Evolutionary conservation across 768 basidiomycete genomes (phyloP).

Genomic region (Collybiopsis luxurians): DNA sequence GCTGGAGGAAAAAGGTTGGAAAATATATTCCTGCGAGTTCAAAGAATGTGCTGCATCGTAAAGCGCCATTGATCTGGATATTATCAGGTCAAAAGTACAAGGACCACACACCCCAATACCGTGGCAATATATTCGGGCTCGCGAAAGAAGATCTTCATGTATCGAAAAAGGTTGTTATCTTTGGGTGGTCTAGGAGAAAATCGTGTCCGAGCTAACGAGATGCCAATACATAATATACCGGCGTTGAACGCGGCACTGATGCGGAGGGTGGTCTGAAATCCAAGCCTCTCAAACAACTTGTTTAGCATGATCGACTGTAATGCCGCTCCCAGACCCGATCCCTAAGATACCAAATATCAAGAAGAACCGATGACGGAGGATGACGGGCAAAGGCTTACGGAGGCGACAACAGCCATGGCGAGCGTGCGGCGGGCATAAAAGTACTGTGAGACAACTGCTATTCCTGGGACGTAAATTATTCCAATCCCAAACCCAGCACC

Average conservation of each 20-base stretch:
- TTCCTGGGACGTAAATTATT: slow-evolving; percentile 46
- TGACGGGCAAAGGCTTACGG: slow-evolving; percentile 27
- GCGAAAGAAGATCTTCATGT: not conserved
- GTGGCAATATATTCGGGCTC: not conserved
- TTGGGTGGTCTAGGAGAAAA: not conserved
- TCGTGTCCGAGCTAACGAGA: not conserved
- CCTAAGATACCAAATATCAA: not conserved
- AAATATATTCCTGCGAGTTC: slow-evolving; percentile 22
- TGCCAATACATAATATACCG: not conserved
- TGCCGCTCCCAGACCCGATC: slow-evolving; percentile 23
- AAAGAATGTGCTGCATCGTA: slow-evolving; percentile 2
- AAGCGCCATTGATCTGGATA: too few relatives aligned
- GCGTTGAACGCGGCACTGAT: slow-evolving; percentile 3
- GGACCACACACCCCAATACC: not conserved
- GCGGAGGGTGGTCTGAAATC: slow-evolving; percentile 25
- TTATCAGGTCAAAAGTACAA: not conserved
- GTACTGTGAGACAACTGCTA: slow-evolving; percentile 45
- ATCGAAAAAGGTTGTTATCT: not conserved
- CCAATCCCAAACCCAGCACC: slow-evolving; percentile 51
- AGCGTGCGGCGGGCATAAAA: slow-evolving; percentile 38
- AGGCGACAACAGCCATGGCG: slow-evolving; percentile 37
- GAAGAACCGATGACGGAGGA: not conserved
- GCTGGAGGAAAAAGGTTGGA: slow-evolving; percentile 37
- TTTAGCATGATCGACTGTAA: slow-evolving; percentile 62
- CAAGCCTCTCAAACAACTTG: slow-evolving; percentile 31